phyloP scores from a whole-genome alignment of 2,329 filamentous ascomycete genomes.

The Claviceps sp. region DNA sequence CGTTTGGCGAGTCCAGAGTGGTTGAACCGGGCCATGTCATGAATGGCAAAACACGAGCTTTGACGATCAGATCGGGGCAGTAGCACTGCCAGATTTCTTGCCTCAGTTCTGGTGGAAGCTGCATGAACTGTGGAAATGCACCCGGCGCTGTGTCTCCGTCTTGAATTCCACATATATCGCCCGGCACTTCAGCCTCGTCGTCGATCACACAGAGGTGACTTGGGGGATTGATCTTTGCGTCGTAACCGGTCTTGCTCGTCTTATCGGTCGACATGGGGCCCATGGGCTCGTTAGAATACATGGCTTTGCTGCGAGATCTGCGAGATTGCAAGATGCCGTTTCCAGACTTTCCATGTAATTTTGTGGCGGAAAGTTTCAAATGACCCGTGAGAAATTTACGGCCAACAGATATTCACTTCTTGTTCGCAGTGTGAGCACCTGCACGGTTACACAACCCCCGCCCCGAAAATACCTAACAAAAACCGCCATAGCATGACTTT shows the following conservation, averaged over 20 bases:
- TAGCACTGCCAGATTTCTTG: constrained; percentile 19
- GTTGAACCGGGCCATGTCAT: constrained; percentile 1
- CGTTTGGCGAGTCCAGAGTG: constrained; percentile 4
- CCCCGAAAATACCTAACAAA: no score
- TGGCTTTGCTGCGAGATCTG: neutral
- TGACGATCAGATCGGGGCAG: constrained; percentile 16
- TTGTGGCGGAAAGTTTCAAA: no score
- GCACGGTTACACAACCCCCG: no score
- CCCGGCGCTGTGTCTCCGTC: neutral
- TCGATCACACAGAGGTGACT: no score
- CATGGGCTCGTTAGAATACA: neutral
- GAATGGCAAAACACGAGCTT: constrained; percentile 12
- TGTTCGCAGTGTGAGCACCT: no score
- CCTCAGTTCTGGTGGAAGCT: constrained; percentile 22
- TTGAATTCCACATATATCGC: no score
- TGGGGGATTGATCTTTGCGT: no score
- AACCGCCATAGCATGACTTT: no score
- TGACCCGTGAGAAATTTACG: no score
- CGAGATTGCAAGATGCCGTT: neutral
- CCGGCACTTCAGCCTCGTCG: no score
- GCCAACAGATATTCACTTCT: no score
- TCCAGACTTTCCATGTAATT: no score
- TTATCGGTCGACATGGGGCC: neutral
- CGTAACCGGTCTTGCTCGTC: neutral
- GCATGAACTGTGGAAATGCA: constrained; percentile 13